A percentile compares a stretch with the other conserved stretches of the same genome.
phyloP scores from a whole-genome alignment of 257 asterid genomes.

The Ilex aquifolium region DNA sequence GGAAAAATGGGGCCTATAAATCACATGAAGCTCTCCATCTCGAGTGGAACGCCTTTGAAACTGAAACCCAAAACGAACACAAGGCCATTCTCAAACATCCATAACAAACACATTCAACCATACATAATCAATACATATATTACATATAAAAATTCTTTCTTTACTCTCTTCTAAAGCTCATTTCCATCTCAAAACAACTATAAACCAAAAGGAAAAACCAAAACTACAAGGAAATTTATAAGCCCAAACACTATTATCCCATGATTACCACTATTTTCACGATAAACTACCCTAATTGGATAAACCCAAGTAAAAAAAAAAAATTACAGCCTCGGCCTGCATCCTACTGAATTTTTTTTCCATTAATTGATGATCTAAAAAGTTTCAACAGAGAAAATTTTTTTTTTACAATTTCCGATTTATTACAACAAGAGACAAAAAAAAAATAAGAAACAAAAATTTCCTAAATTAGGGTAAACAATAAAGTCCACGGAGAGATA shows the following conservation, averaged over 20 bases:
- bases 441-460: not conserved
- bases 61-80: too few species aligned
- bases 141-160: not conserved
- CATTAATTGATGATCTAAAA: not conserved
- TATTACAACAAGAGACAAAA: not conserved
- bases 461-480: not conserved
- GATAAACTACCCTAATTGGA: not conserved
- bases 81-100: too few species aligned
- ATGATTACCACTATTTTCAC: too few species aligned
- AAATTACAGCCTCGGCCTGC: not conserved
- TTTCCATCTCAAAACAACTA: constrained; percentile 12
- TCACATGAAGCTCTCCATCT: too few species aligned
- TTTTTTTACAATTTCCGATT: not conserved
- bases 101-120: too few species aligned
- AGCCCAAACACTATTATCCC: too few species aligned
- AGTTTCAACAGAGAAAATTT: not conserved
- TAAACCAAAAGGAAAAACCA: too few species aligned
- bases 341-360: too few species aligned
- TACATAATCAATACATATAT: too few species aligned
- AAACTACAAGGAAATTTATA: too few species aligned
- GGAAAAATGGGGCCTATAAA: too few species aligned
- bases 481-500: not conserved
- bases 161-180: constrained; percentile 11
- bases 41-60: too few species aligned
- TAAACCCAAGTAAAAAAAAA: constrained; percentile 2